Conservation (phyloP, 73 alveolate species). For the Tetrahymena malaccensis region DNA sequence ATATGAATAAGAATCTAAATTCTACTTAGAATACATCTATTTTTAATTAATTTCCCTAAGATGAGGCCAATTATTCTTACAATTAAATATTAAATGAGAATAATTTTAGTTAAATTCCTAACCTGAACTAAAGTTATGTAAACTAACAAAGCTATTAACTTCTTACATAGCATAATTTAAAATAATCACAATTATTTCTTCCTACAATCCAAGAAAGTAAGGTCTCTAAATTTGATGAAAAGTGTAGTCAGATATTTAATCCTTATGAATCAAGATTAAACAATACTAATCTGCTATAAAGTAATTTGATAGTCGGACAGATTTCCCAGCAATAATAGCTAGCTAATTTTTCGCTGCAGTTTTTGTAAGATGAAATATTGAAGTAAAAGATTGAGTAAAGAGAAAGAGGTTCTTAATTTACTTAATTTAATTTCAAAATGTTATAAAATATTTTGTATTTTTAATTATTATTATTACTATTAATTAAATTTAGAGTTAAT, state of each 20-base stretch:
- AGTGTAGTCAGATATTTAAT: neutral
- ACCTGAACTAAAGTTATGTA: neutral
- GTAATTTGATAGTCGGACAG: neutral
- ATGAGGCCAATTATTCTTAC: neutral
- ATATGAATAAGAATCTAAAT: too few relatives aligned
- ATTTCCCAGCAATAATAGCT: neutral
- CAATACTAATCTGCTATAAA: neutral
- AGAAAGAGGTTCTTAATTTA: neutral
- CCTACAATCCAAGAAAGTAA: neutral
- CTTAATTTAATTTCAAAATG: neutral
- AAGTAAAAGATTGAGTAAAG: neutral
- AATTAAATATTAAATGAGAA: neutral
- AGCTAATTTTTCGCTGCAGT: neutral
- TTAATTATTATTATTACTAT: neutral
- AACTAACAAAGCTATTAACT: neutral
- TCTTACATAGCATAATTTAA: neutral
- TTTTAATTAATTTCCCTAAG: neutral
- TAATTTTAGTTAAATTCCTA: neutral
- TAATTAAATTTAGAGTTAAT: neutral
- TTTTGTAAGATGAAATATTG: neutral
- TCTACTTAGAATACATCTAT: neutral
- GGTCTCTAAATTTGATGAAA: neutral
- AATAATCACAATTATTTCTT: neutral
- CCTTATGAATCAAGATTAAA: neutral
- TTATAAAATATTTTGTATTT: neutral